Evolutionary conservation across 2,329 filamentous ascomycete species (phyloP), one percentile per base, ranked within the genome.

Genomic region (Alternaria sp.): DNA sequence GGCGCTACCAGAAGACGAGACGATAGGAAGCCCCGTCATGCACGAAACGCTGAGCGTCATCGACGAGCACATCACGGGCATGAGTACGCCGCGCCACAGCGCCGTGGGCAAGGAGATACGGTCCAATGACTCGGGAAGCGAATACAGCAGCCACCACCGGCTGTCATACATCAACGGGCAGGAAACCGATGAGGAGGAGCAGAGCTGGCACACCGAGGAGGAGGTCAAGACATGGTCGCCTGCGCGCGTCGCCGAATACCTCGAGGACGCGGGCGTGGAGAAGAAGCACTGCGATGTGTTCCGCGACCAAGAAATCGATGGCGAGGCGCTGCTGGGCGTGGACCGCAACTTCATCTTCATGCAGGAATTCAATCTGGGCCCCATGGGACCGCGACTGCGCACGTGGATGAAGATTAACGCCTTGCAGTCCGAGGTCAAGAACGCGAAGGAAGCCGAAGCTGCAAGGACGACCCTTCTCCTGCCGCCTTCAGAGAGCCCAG

Each of bases 391-490:
- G 61, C 88, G 95, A 65, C 82, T 98, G 65, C 96, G 96, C 79
- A 97, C 94, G 3, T 98, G 95, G 95, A 93, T 97, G 80, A 97
- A 96, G 81, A 94, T 98, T 79, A 97, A 97, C 80, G 85, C 89
- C 4, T 86, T 98, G 67, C 95, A 98, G 77, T 92, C 97, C 74
- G 93, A 97, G 79, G 90, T 96, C 45, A 90, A 87, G 47, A 81
- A 88, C 81, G 73, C 88, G 81, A 81, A 76, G 62, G 75, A 71
- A 60, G 77, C 69, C 59, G 75, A 71, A 61, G 77, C 69, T 62
- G 76, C 69, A 17, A 74, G 69, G 75, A 70, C 70, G 65, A 65
- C 76, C 6, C 78, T 74, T n/a, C 75, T 72, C 49, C 79, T 80
- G 54, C 79, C 75, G 19, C 77, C 82, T 9, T 40, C 64, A 2